Base-by-base conservation (phyloP, 2,329 filamentous ascomycete species). In the Trichophyton simii region DNA sequence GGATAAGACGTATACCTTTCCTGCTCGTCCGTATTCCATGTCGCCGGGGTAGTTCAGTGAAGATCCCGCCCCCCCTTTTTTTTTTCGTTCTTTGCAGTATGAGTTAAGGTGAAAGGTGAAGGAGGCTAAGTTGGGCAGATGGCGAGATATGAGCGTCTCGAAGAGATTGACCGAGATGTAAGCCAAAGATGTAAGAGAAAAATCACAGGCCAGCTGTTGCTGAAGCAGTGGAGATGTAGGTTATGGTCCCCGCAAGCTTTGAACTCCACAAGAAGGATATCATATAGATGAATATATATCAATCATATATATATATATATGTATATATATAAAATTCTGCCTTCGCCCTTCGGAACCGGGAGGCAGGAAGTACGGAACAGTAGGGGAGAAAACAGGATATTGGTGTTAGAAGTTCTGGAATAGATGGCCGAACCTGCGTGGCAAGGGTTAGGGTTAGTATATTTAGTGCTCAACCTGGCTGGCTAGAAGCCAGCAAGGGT, bases 391-490 rank as follows among this genome's bases (percentile, higher is more conserved):
- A 25, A 48, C 20, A 20, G 44, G 4, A 18, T 48, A 20, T 22
- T 41, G 4, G 6, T 31, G 6, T 80, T 78, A 89, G 72, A 91
- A 91, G 70, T 91, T 88, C 61, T 79, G 79, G 77, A 92, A 92
- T 66, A 90, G 74, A 72, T 89, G 82, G 57, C 87, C 87, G 68
- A 85, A 85, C 71, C 87, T 90, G 67, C 48, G 25, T 63, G 18
- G 64, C 65, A 15, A 20, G 46, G 50, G 28, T 57, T 48, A 61
- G 25, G 50, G 28, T 57, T 48, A 61, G 25, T 38, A 46, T 41
- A 63, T 3, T 7, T 41, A 13, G 20, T 6, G n/a, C 8, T 13
- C 34, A 57, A 58, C 54, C 60, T 58, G 25, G 38, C 60, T 58
- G 25, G 38, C 9, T 22, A 18, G 22, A 59, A 22, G 41, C 9